Evolutionary conservation across 2,329 filamentous ascomycete genomes (phyloP).

Genomic region (Aspergillus quadricinctus): DNA sequence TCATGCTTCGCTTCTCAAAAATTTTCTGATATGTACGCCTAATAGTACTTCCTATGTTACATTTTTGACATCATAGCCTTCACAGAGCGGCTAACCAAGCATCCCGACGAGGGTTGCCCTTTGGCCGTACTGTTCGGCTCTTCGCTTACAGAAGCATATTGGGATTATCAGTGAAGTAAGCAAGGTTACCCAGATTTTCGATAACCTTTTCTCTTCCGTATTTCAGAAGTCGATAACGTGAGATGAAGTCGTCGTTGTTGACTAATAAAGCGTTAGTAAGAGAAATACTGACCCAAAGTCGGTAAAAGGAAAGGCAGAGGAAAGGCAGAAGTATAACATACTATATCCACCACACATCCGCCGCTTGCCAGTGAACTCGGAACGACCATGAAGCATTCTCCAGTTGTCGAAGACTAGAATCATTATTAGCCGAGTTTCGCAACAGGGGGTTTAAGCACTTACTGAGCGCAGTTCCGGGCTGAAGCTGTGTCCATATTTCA

Average conservation of each 20-base stretch:
- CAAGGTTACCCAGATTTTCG: constrained; percentile 25
- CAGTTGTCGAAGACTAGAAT: constrained; percentile 86
- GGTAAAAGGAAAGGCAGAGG: neutral
- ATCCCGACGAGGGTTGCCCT: neutral
- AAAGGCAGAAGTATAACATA: constrained; percentile 45
- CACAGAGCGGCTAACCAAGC: neutral
- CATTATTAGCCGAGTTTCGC: constrained; percentile 6
- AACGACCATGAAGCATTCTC: constrained; percentile 84
- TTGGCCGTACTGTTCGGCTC: neutral
- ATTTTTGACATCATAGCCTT: neutral
- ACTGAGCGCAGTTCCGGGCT: constrained; percentile 74
- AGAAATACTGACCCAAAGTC: neutral
- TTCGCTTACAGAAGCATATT: constrained; percentile 7
- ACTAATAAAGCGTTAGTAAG: constrained; percentile 45
- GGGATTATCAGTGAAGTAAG: constrained; percentile 5
- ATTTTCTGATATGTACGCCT: neutral
- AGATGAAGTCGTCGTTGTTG: constrained; percentile 75
- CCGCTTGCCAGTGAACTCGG: constrained; percentile 75
- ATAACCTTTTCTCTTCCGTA: constrained; percentile 42
- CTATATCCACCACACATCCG: constrained; percentile 90
- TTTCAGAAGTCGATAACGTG: constrained; percentile 69
- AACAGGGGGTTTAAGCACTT: constrained; percentile 31
- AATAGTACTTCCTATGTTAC: neutral
- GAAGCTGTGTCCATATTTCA: constrained; percentile 76
- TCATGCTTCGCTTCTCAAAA: neutral